A percentile compares a stretch with the other conserved stretches of the same genome.
Conservation (phyloP, 2,329 filamentous ascomycete species). For the Colletotrichum lupini region DNA sequence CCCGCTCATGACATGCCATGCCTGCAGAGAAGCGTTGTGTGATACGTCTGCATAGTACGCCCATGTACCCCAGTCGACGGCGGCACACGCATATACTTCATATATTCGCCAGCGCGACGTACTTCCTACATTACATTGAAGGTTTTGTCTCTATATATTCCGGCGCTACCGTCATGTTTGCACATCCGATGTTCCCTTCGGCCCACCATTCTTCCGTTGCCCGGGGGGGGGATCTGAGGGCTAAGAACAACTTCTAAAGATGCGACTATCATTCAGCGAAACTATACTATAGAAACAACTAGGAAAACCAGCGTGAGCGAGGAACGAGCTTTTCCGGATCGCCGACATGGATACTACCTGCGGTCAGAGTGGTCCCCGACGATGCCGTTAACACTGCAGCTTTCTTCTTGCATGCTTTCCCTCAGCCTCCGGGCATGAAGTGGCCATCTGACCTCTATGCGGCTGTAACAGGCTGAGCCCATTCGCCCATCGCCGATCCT, state of each 20-base stretch:
- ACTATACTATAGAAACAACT: neutral
- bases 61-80: constrained; percentile 15
- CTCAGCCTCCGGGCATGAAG: constrained; percentile 23
- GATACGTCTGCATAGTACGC: constrained; percentile 8
- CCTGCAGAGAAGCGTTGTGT: constrained; percentile 8
- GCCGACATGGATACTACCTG: neutral
- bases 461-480: constrained; percentile 27
- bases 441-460: constrained; percentile 32
- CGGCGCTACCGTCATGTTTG: neutral
- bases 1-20: constrained; percentile 10
- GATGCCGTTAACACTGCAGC: constrained; percentile 21
- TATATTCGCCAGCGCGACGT: neutral
- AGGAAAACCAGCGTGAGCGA: neutral
- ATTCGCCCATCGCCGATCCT: constrained; percentile 35
- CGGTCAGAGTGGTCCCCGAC: neutral
- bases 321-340: neutral
- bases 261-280: neutral
- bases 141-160: too few relatives aligned
- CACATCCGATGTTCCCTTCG: neutral
- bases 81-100: neutral
- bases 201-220: neutral
- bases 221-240: neutral
- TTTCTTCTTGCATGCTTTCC: constrained; percentile 26
- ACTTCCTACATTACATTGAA: neutral
- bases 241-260: neutral